These are phyloP conservation scores for Diaporthe batatas DNA, from an alignment of 2,329 filamentous ascomycete species.

Conservation along the genomic window DNA sequence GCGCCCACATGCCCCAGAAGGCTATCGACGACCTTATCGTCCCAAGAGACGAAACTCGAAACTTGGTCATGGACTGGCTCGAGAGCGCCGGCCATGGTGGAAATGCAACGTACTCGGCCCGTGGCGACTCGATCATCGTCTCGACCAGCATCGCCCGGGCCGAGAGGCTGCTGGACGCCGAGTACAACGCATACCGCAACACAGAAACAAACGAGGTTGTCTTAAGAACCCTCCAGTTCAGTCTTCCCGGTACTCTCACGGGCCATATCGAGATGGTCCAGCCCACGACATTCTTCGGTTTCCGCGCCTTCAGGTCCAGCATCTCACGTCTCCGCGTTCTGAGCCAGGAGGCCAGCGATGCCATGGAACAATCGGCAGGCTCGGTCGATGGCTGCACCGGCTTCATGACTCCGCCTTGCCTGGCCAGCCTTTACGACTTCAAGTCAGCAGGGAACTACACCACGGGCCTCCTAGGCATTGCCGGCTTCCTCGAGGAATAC, in stretches of 20 bases:
- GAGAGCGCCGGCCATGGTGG: conserved; percentile 42
- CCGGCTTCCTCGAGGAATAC: conserved; percentile 47
- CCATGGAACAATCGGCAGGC: neutral
- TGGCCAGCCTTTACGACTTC: conserved; percentile 62
- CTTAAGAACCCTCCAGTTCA: conserved; percentile 40
- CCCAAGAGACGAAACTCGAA: conserved; percentile 43
- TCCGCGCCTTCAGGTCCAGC: conserved; percentile 38
- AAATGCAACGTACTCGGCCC: conserved; percentile 48
- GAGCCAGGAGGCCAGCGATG: conserved; percentile 3
- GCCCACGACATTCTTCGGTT: conserved; percentile 42
- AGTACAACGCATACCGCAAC: conserved; percentile 49
- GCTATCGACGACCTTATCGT: conserved; percentile 45
- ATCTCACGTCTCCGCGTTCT: conserved; percentile 26
- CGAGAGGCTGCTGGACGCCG: conserved; percentile 53
- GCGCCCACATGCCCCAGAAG: conserved; percentile 45
- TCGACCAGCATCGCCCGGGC: conserved; percentile 51
- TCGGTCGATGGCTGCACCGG: conserved; percentile 47
- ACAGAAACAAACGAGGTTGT: conserved; percentile 38
- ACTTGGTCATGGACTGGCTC: conserved; percentile 46
- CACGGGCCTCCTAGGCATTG: conserved; percentile 37
- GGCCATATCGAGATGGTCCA: conserved; percentile 40
- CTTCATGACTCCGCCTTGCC: conserved; percentile 57
- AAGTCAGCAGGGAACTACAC: conserved; percentile 54
- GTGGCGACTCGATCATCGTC: conserved; percentile 58
- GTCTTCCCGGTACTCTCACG: conserved; percentile 34